Percentiles rank a stretch among this genome's conserved stretches.
Conservation (phyloP, 1,284 basidiomycete species). For the Trichosporon sp. region DNA sequence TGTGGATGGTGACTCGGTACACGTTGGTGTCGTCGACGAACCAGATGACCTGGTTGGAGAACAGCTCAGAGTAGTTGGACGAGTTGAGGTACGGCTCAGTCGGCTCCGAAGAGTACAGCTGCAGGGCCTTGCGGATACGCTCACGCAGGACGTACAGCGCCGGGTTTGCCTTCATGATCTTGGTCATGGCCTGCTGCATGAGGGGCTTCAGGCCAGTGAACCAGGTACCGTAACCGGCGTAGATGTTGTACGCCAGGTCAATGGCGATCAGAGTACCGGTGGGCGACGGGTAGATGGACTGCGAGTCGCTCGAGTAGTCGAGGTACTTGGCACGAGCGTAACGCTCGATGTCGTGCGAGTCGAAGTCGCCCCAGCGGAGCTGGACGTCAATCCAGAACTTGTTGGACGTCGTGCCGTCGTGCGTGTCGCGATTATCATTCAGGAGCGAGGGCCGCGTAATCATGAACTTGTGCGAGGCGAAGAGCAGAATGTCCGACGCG, state of each 20-base stretch:
- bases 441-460: slow-evolving; percentile 92
- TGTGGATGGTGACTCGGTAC: slow-evolving; percentile 99
- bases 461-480: slow-evolving; percentile 98
- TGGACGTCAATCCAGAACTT: slow-evolving; percentile 99
- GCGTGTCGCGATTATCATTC: slow-evolving; percentile 91
- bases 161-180: slow-evolving; percentile 80
- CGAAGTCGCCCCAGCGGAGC: slow-evolving; percentile 98
- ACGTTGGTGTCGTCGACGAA: slow-evolving; percentile 99
- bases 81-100: slow-evolving; percentile 95
- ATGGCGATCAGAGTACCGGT: slow-evolving; percentile 98
- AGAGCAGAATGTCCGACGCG: slow-evolving; percentile 89
- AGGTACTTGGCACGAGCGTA: slow-evolving; percentile 98
- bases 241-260: slow-evolving; percentile 93
- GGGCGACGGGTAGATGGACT: slow-evolving; percentile 97
- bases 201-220: slow-evolving; percentile 98
- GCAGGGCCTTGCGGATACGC: slow-evolving; percentile 96
- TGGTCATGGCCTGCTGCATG: slow-evolving; percentile 98
- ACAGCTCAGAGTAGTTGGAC: slow-evolving; percentile 87
- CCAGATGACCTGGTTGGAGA: slow-evolving; percentile 99
- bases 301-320: slow-evolving; percentile 73
- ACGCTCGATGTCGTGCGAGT: slow-evolving; percentile 95
- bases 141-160: slow-evolving; percentile 97
- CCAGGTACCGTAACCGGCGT: slow-evolving; percentile 99
- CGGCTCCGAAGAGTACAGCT: slow-evolving; percentile 97
- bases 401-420: slow-evolving; percentile 95